A percentile compares a stretch with the other conserved stretches of the same genome.
These are phyloP conservation scores for Pythium periplocum DNA, from an alignment of 352 stramenopile species.

Conservation along the genomic window DNA sequence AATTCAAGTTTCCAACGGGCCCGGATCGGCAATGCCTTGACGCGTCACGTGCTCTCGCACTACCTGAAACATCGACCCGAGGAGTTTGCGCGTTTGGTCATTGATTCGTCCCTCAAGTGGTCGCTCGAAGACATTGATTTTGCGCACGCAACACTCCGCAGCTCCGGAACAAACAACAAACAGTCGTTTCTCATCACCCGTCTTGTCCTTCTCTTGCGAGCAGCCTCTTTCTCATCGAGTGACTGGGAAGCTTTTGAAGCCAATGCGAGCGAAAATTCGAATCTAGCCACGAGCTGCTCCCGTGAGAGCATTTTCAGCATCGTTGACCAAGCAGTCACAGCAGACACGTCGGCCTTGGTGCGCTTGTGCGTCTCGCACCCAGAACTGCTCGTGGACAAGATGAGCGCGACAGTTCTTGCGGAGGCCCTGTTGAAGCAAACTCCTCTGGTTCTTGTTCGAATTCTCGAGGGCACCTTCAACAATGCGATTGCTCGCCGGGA, in stretches of 20 bases:
- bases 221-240: conserved; percentile 5
- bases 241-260: too few relatives aligned
- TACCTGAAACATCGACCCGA: conserved; percentile 74
- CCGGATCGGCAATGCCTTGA: conserved; percentile 30
- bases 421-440: conserved; percentile 34
- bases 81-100: conserved; percentile 61
- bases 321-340: too few relatives aligned
- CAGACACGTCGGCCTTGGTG: conserved; percentile 24
- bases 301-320: too few relatives aligned
- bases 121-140: conserved; percentile 66
- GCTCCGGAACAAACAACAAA: conserved; percentile 30
- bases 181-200: conserved; percentile 53
- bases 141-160: conserved; percentile 46
- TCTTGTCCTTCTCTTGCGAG: conserved; percentile 60
- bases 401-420: conserved; percentile 43
- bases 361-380: conserved; percentile 57
- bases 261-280: too few relatives aligned
- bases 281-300: too few relatives aligned
- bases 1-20: conserved; percentile 13
- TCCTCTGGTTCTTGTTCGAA: conserved; percentile 36
- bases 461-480: conserved; percentile 57
- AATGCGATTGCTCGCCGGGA: conserved; percentile 45
- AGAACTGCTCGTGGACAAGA: conserved; percentile 42
- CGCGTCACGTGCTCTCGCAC: conserved; percentile 56
- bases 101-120: conserved; percentile 70